Conservation (phyloP, 805 yeast species). For the Saturnispora saitoi region DNA sequence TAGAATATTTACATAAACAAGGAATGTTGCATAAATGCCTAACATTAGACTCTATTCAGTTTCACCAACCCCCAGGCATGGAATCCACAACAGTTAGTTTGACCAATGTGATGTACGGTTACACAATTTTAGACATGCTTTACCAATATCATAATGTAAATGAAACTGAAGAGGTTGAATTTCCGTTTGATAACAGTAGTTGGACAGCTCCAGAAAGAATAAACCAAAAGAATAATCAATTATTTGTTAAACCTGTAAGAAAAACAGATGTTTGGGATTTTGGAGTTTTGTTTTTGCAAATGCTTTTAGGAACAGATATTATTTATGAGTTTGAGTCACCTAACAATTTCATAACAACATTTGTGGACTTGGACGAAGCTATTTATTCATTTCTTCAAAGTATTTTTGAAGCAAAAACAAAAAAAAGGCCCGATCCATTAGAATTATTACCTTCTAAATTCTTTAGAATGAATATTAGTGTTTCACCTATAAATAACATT, state of each 20-base stretch:
- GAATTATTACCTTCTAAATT: slow-evolving; percentile 81
- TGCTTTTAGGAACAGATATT: slow-evolving; percentile 52
- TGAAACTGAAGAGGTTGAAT: slow-evolving; percentile 17
- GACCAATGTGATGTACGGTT: slow-evolving; percentile 52
- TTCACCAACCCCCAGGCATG: slow-evolving; percentile 39
- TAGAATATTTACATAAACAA: slow-evolving; percentile 77
- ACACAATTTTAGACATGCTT: slow-evolving; percentile 34
- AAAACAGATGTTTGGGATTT: slow-evolving; percentile 92
- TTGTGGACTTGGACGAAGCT: slow-evolving; percentile 37
- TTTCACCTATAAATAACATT: slow-evolving; percentile 24
- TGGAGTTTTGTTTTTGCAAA: slow-evolving; percentile 67
- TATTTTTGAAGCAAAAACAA: slow-evolving; percentile 56
- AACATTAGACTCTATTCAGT: slow-evolving; percentile 48
- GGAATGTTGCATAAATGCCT: slow-evolving; percentile 73
- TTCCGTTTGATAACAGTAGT: slow-evolving; percentile 25
- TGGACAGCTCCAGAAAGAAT: slow-evolving; percentile 82
- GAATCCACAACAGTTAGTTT: slow-evolving; percentile 53
- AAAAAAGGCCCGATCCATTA: slow-evolving; percentile 72
- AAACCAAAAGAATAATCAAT: slow-evolving; percentile 16
- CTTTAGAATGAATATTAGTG: slow-evolving; percentile 56
- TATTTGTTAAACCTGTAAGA: slow-evolving; percentile 45
- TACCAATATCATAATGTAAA: slow-evolving; percentile 25
- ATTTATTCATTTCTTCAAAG: slow-evolving; percentile 57
- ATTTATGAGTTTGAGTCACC: slow-evolving; percentile 51
- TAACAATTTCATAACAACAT: slow-evolving; percentile 44